These are phyloP conservation scores for Botrytis medusae DNA, from an alignment of 2,329 filamentous ascomycete genomes.

Conservation along the genomic window DNA sequence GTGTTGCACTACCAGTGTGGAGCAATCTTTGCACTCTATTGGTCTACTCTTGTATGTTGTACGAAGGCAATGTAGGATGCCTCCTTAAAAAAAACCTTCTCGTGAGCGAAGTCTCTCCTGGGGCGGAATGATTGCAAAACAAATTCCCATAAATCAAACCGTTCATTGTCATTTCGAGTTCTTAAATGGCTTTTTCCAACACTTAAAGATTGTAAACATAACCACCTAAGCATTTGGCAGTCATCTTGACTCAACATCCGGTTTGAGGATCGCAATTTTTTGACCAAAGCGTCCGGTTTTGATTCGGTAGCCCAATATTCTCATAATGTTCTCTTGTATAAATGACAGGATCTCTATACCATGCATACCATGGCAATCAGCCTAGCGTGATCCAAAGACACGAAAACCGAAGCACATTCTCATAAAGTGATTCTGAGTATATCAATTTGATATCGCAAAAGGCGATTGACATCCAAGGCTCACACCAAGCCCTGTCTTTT, in stretches of 20 bases:
- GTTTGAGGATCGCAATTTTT: not conserved
- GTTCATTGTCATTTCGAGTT: not conserved
- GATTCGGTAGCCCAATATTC: not conserved
- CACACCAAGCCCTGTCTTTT: not conserved
- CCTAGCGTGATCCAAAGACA: not conserved
- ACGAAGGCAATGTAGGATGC: not conserved
- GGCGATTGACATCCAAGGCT: not conserved
- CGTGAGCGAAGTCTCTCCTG: not conserved
- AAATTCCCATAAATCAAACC: not conserved
- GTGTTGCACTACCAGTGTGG: not conserved
- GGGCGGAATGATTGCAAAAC: not conserved
- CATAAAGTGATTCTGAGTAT: not conserved
- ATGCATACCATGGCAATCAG: not conserved
- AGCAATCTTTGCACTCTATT: not conserved
- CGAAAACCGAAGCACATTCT: not conserved
- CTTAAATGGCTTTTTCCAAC: too few relatives aligned
- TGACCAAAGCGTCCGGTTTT: not conserved
- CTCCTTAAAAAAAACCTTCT: not conserved
- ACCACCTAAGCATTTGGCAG: not conserved
- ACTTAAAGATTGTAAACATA: not conserved
- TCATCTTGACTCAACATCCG: not conserved
- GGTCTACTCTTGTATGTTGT: not conserved
- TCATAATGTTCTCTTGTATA: not conserved
- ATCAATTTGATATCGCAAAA: not conserved
- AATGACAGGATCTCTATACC: not conserved